Evolutionary conservation across 2,329 filamentous ascomycete species (phyloP), one percentile per base, ranked within the genome.

Genomic region (Dothistroma pini): DNA sequence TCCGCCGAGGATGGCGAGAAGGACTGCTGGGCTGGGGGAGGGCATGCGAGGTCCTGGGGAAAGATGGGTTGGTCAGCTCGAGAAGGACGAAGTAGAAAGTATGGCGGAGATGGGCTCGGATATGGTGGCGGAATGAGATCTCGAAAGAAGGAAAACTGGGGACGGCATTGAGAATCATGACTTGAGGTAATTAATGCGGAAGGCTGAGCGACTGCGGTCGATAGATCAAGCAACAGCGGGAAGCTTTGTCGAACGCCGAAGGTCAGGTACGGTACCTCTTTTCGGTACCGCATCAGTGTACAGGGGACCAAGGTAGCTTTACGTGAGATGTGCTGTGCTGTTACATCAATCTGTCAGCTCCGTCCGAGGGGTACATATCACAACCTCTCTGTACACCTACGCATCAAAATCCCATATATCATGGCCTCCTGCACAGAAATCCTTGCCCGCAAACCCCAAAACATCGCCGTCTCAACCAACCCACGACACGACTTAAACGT

Each of bases 401-500:
- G 35, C 50, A 29, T 50, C 12, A 12, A 22, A 4, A 32, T 34
- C 32, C 8, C 41, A 12, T 25, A 47, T 22, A 56, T 47, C 51
- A 66, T 69, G 63, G 14, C 64, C 16, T 61, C 64, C 32, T 56
- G 54, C 44, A 64, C 65, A 9, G 60, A 65, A 47, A 54, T 72
- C 38, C 65, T 71, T 14, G 60, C 60, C 25, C 65, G 65, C 48
- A 71, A 73, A 60, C 70, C 71, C 7, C 41, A 56, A 59, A 74
- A 74, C 53, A 57, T 74, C 25, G 70, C 73, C 12, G 63, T 75
- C 14, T 63, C 71, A 14, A 74, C 73, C 8, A 72, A 70, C 54
- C 70, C 72, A 0, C 31, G 63, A n/a, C 73, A 75, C 54, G 67
- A 71, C 5, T 64, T 75, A 25, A 64, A 70, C 48, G 47, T 74